Conservation (phyloP, 306 rosid species). For the Elaeagnus macrophylla region DNA sequence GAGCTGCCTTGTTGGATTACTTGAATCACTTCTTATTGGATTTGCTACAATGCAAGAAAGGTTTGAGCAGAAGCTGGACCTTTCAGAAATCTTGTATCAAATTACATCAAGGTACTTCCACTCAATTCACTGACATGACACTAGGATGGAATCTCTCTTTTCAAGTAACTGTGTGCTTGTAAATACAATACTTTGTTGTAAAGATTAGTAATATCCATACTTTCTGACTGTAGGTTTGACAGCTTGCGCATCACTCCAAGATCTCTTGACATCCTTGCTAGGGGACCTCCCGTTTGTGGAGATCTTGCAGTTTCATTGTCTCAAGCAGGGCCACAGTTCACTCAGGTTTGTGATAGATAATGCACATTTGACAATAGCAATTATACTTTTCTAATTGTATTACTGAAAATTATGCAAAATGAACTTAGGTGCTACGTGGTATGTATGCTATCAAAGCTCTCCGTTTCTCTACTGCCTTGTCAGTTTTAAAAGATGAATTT, state of each 20-base stretch:
- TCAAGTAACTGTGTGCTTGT: not conserved
- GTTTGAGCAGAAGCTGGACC: constrained; percentile 92
- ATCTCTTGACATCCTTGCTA: constrained; percentile 90
- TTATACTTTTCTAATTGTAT: constrained; percentile 16
- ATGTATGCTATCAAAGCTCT: constrained; percentile 88
- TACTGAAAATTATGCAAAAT: constrained; percentile 28
- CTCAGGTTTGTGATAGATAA: constrained; percentile 55
- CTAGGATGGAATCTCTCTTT: no score
- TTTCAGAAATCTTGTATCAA: constrained; percentile 91
- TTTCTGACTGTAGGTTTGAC: constrained; percentile 72
- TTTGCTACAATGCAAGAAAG: constrained; percentile 92
- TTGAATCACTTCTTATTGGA: constrained; percentile 97
- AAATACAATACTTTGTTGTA: constrained; percentile 1
- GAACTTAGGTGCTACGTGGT: constrained; percentile 77
- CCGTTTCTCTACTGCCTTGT: constrained; percentile 71
- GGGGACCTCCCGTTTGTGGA: constrained; percentile 98
- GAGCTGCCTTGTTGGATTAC: constrained; percentile 98
- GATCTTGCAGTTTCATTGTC: constrained; percentile 97
- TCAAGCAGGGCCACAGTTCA: constrained; percentile 97
- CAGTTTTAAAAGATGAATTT: constrained; percentile 84
- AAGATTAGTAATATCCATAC: constrained; percentile 20
- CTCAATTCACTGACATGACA: constrained; percentile 2
- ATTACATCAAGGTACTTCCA: constrained; percentile 84
- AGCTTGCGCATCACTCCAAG: constrained; percentile 95
- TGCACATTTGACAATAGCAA: constrained; percentile 6